These are phyloP conservation scores for Cutaneotrichosporon cutaneum DNA, from an alignment of 1,284 basidiomycete species.

Conservation along the genomic window DNA sequence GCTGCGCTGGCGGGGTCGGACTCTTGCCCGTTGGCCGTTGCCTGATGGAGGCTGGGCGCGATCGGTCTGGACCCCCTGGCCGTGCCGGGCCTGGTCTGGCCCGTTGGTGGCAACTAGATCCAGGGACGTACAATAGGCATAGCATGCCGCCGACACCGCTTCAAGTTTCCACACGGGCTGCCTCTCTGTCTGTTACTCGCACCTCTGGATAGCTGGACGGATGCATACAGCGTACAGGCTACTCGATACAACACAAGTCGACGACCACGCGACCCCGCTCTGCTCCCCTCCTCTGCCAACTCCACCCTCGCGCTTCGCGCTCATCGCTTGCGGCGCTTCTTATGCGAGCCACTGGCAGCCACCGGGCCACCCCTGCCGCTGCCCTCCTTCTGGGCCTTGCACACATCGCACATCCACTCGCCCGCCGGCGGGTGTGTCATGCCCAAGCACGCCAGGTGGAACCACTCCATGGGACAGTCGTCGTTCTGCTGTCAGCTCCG, in stretches of 20 bases:
- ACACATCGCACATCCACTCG: slow-evolving; percentile 45
- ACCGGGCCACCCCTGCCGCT: background rate
- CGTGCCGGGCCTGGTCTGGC: background rate
- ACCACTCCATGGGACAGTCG: slow-evolving; percentile 57
- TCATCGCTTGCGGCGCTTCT: slow-evolving; percentile 12
- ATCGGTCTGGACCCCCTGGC: background rate
- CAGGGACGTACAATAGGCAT: slow-evolving; percentile 1
- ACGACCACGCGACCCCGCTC: too few species aligned
- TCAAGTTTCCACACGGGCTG: background rate
- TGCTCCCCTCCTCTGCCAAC: background rate
- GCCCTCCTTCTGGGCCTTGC: slow-evolving; percentile 29
- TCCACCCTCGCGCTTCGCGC: background rate
- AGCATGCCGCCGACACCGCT: background rate
- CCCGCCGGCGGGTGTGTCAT: slow-evolving; percentile 42
- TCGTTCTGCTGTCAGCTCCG: slow-evolving; percentile 43
- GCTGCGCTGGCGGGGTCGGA: background rate
- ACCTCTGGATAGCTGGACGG: background rate
- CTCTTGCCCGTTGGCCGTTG: background rate
- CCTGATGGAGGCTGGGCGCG: background rate
- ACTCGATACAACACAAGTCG: background rate
- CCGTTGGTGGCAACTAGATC: background rate
- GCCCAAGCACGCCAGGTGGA: slow-evolving; percentile 49
- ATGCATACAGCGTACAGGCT: background rate
- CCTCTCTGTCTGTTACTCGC: background rate
- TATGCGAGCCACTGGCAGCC: background rate